A percentile compares a stretch with the other conserved stretches of the same genome.
Evolutionary conservation across 2,329 filamentous ascomycete genomes (phyloP).

Genomic region (Colletotrichum lentis): DNA sequence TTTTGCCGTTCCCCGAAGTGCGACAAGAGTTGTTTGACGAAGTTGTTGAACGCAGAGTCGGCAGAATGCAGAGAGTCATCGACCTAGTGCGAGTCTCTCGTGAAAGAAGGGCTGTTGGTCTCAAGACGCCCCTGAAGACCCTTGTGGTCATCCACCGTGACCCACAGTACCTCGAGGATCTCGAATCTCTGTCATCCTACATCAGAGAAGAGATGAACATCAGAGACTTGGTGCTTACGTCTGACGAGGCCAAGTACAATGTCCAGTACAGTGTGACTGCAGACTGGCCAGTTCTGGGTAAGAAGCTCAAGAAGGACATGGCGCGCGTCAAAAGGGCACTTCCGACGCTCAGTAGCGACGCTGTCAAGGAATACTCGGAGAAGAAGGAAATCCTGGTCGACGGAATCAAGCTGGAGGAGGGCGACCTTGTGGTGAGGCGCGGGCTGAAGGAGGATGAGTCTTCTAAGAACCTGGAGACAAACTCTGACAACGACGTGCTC

Average conservation of each 20-base stretch:
- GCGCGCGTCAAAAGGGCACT: slow-evolving; percentile 90
- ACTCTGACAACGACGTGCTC: slow-evolving; percentile 88
- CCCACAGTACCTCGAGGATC: slow-evolving; percentile 82
- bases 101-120: slow-evolving; percentile 81
- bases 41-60: slow-evolving; percentile 84
- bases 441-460: slow-evolving; percentile 76
- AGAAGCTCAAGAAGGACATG: slow-evolving; percentile 97
- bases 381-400: slow-evolving; percentile 81
- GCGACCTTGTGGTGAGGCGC: slow-evolving; percentile 84
- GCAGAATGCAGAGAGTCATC: slow-evolving; percentile 94
- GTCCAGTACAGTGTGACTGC: slow-evolving; percentile 90
- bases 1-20: slow-evolving; percentile 88
- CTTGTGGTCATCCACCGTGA: slow-evolving; percentile 89
- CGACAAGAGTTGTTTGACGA: slow-evolving; percentile 87
- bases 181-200: slow-evolving; percentile 86
- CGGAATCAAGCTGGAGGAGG: slow-evolving; percentile 82
- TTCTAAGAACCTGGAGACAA: slow-evolving; percentile 81
- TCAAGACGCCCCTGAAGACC: slow-evolving; percentile 91
- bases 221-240: slow-evolving; percentile 81
- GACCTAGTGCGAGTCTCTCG: slow-evolving; percentile 86
- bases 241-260: slow-evolving; percentile 88
- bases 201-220: slow-evolving; percentile 93
- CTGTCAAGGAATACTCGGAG: slow-evolving; percentile 81
- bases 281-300: slow-evolving; percentile 93
- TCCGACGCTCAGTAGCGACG: slow-evolving; percentile 77